Evolutionary conservation across 2,329 filamentous ascomycete species (phyloP).

Genomic region (Botrytis hyacinthi): DNA sequence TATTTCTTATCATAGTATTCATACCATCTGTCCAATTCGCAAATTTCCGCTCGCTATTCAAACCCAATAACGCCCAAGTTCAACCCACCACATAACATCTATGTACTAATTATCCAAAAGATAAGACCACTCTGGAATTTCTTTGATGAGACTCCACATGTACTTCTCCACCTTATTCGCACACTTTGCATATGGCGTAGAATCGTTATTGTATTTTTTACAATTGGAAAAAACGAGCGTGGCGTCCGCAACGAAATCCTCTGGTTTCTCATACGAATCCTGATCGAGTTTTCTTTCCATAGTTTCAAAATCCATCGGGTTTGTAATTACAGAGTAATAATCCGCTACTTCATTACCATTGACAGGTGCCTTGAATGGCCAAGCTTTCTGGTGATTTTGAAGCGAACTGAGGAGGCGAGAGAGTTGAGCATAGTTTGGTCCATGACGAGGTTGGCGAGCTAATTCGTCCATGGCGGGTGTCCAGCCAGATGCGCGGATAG

Average conservation of each 20-base stretch:
- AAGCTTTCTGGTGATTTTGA: conserved; percentile 88
- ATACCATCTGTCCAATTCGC: neutral
- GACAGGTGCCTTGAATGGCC: conserved; percentile 93
- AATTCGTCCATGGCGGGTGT: conserved; percentile 97
- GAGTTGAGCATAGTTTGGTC: conserved; percentile 93
- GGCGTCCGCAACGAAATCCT: conserved; percentile 89
- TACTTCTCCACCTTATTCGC: conserved; percentile 91
- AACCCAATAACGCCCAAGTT: neutral
- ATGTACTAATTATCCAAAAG: conserved; percentile 37
- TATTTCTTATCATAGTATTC: neutral
- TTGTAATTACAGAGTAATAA: conserved; percentile 97
- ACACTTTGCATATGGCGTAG: conserved; percentile 89
- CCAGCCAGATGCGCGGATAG: conserved; percentile 92
- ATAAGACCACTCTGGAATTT: conserved; percentile 85
- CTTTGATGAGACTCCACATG: conserved; percentile 91
- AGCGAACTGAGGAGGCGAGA: conserved; percentile 90
- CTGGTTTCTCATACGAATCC: conserved; percentile 84
- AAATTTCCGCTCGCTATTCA: neutral
- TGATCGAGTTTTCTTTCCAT: conserved; percentile 96
- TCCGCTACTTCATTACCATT: conserved; percentile 96
- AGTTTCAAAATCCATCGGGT: conserved; percentile 93
- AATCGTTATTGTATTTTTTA: conserved; percentile 94
- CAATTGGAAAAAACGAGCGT: conserved; percentile 93
- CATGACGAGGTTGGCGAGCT: conserved; percentile 89
- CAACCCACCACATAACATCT: neutral